Base-by-base conservation (phyloP, 2,329 filamentous ascomycete species). In the Colletotrichum filicis region DNA sequence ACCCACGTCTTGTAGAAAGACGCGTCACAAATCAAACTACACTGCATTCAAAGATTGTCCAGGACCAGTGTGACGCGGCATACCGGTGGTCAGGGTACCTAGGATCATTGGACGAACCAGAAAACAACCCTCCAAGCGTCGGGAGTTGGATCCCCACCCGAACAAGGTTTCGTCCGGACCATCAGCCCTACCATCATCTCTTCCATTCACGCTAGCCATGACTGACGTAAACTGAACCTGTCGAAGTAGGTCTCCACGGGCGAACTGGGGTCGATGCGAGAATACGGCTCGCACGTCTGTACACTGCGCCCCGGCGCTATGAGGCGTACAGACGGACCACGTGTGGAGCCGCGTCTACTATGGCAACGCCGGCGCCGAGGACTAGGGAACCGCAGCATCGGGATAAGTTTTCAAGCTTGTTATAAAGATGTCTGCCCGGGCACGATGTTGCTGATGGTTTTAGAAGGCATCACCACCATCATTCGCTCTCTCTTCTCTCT, bases 281-380 rank as follows among this genome's bases (percentile, higher is more conserved):
- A 56, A 11, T 26, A 30, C 9, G 46, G 24, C n/a, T 46, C 37
- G 7, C 32, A 32, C 19, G 42, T 14, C 42, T 16, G 1, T 12
- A 19, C 22, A 66, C 62, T 71, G 68, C 68, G 68, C 68, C 68
- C 35, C 68, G 28, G n/a, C 46, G 32, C 67, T 59, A 70, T 70
- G 61, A 71, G 68, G 55, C 62, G 56, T 66, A 71, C 68, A 26
- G 12, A 37, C 42, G 30, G 55, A 42, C 26, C 46, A 28, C 4
- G 7, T 60, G 56, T 55, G 56, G 68, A 46, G n/a, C 32, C 22
- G 55, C n/a, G 3, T 60, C n/a, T 46, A 42, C n/a, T 22, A n/a
- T 57, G 28, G 55, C 8, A 30, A 57, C 55, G 30, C 28, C 24
- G 28, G 2, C 26, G 14, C 19, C 28, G 55, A 30, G 8, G 6